Conservation (phyloP, 2,329 filamentous ascomycete species). For the Cordyceps militaris region DNA sequence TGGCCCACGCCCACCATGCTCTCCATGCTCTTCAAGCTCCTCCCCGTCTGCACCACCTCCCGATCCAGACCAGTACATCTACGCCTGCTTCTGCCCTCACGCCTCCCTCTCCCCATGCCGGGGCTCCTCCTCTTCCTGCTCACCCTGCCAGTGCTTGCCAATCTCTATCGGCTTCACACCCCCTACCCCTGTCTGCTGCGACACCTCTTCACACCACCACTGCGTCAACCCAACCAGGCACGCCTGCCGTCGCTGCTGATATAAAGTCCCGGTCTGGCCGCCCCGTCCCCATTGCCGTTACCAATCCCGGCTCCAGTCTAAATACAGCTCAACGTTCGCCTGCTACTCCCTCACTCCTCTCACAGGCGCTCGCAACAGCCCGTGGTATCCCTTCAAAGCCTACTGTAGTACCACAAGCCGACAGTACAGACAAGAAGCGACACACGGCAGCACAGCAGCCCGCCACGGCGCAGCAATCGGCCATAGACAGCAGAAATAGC, state of each 20-base stretch:
- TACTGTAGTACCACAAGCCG: not conserved
- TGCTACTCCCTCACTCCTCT: constrained; percentile 8
- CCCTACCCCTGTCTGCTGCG: constrained; percentile 10
- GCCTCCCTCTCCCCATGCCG: not conserved
- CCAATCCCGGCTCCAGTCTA: not conserved
- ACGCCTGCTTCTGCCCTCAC: not conserved
- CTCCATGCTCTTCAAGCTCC: not conserved
- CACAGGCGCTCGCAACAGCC: constrained; percentile 12
- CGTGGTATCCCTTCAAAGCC: constrained; percentile 10
- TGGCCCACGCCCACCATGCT: too few relatives aligned
- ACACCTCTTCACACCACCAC: constrained; percentile 6
- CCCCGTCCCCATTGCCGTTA: not conserved
- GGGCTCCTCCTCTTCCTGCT: not conserved
- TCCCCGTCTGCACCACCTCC: not conserved
- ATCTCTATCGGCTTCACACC: not conserved
- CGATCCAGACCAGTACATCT: not conserved
- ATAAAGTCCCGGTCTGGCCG: constrained; percentile 8
- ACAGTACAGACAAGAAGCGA: not conserved
- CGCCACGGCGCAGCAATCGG: not conserved
- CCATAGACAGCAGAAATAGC: not conserved
- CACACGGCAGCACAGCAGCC: not conserved
- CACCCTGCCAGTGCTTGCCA: not conserved
- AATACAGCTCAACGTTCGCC: not conserved
- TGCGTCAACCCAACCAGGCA: constrained; percentile 9
- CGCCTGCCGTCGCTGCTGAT: constrained; percentile 4